These are phyloP conservation scores for Aspergillus coremiiformis DNA, from an alignment of 495 filamentous ascomycete species.

Conservation along the genomic window DNA sequence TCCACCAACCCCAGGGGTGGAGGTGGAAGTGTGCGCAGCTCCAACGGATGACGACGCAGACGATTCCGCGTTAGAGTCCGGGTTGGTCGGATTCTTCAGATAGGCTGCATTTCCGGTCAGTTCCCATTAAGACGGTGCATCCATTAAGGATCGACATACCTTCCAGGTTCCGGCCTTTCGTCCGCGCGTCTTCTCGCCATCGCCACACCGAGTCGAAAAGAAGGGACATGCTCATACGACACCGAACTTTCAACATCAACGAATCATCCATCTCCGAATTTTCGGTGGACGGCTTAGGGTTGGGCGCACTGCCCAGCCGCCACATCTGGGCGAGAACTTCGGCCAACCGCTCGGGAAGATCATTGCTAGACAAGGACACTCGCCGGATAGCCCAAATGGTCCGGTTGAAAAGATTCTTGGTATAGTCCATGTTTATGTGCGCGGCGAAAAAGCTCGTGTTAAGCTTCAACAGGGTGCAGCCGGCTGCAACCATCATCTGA, in stretches of 20 bases:
- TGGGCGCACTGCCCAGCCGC: slow-evolving; percentile 58
- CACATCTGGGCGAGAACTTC: slow-evolving; percentile 91
- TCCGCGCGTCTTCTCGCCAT: slow-evolving; percentile 82
- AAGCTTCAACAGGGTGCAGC: slow-evolving; percentile 78
- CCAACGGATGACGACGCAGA: slow-evolving; percentile 54
- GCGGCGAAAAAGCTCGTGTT: slow-evolving; percentile 71
- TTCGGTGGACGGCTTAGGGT: slow-evolving; percentile 23
- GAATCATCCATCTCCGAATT: slow-evolving; percentile 53
- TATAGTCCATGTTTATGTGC: slow-evolving; percentile 66
- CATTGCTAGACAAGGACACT: slow-evolving; percentile 75
- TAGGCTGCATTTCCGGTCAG: slow-evolving; percentile 42
- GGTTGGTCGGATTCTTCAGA: slow-evolving; percentile 80
- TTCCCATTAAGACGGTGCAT: neutral
- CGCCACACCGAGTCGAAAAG: slow-evolving; percentile 91
- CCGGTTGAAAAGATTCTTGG: slow-evolving; percentile 63
- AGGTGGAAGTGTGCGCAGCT: slow-evolving; percentile 23
- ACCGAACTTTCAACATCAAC: slow-evolving; percentile 77
- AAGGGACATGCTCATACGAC: slow-evolving; percentile 86
- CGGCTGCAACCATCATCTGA: slow-evolving; percentile 85
- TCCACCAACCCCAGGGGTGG: slow-evolving; percentile 32
- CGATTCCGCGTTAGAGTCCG: slow-evolving; percentile 67
- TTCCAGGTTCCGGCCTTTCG: slow-evolving; percentile 72
- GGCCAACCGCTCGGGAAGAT: slow-evolving; percentile 75
- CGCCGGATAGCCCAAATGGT: slow-evolving; percentile 70
- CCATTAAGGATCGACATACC: slow-evolving; percentile 40